Evolutionary conservation across 2,329 filamentous ascomycete genomes (phyloP).

Genomic region (Tolypocladium ophioglossoides): DNA sequence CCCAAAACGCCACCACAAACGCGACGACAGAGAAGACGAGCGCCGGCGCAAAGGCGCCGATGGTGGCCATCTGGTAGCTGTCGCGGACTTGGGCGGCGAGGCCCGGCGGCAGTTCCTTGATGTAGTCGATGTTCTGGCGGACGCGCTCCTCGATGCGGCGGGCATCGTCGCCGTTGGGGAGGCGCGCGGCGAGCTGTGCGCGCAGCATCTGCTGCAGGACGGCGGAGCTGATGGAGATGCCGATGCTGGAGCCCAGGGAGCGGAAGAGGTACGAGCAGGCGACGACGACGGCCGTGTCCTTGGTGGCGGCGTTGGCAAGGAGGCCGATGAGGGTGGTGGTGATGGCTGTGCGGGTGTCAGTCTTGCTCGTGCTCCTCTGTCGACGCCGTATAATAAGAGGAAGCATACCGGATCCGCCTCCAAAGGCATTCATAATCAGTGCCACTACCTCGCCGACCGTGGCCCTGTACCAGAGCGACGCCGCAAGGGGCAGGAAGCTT

Average conservation of each 20-base stretch:
- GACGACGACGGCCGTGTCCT: conserved; percentile 65
- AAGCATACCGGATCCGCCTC: conserved; percentile 24
- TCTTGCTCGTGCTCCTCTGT: neutral
- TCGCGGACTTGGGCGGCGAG: conserved; percentile 48
- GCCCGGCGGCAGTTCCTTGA: conserved; percentile 51
- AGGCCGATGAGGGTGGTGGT: conserved; percentile 63
- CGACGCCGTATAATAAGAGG: neutral
- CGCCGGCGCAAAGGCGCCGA: conserved; percentile 29
- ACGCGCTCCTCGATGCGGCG: conserved; percentile 58
- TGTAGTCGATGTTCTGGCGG: conserved; percentile 58
- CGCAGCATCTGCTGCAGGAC: conserved; percentile 61
- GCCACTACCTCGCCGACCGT: conserved; percentile 38
- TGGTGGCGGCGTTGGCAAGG: conserved; percentile 55
- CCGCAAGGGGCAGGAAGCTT: conserved; percentile 30
- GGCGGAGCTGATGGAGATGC: conserved; percentile 60
- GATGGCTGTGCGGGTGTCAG: conserved; percentile 37
- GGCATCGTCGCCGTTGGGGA: conserved; percentile 48
- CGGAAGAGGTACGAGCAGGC: conserved; percentile 77
- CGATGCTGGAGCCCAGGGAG: conserved; percentile 65
- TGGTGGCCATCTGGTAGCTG: conserved; percentile 48
- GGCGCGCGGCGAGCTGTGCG: conserved; percentile 37
- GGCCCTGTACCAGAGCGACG: conserved; percentile 1
- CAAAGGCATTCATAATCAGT: conserved; percentile 36
- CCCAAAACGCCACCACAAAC: conserved; percentile 34
- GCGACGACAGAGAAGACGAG: conserved; percentile 24